These are phyloP conservation scores for Trichocladium antarcticum DNA, from an alignment of 495 filamentous ascomycete genomes.

Conservation along the genomic window DNA sequence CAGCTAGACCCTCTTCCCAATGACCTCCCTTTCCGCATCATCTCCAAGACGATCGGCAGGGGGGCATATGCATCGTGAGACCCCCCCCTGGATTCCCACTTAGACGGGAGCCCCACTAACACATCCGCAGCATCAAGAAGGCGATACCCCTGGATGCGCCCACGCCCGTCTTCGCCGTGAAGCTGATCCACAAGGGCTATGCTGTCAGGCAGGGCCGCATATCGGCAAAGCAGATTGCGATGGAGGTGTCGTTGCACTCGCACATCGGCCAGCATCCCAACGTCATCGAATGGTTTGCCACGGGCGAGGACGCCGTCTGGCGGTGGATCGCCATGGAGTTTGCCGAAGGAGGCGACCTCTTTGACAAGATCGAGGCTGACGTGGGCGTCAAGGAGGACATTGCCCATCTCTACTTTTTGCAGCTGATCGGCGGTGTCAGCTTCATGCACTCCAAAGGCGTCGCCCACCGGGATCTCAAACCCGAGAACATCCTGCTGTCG, in stretches of 20 bases:
- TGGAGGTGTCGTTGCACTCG: slow-evolving; percentile 81
- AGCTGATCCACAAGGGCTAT: slow-evolving; percentile 96
- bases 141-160: slow-evolving; percentile 58
- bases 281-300: slow-evolving; percentile 82
- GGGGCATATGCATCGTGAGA: slow-evolving; percentile 94
- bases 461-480: slow-evolving; percentile 82
- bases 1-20: slow-evolving; percentile 78
- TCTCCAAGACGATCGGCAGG: slow-evolving; percentile 90
- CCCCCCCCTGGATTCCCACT: slow-evolving; percentile 2
- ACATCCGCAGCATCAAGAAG: slow-evolving; percentile 70
- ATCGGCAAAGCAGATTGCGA: slow-evolving; percentile 70
- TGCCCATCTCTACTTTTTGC: slow-evolving; percentile 90
- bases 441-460: slow-evolving; percentile 93
- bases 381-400: slow-evolving; percentile 85
- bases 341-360: slow-evolving; percentile 90
- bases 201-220: slow-evolving; percentile 81
- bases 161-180: slow-evolving; percentile 83
- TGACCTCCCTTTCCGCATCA: slow-evolving; percentile 83
- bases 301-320: slow-evolving; percentile 82
- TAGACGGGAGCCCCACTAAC: slow-evolving; percentile 14
- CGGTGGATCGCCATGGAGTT: slow-evolving; percentile 97
- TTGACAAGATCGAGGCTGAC: slow-evolving; percentile 98
- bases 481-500: slow-evolving; percentile 79
- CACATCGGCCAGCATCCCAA: slow-evolving; percentile 82
- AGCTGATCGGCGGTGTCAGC: slow-evolving; percentile 78